Conservation (phyloP, 805 yeast species). For the Saturnispora serradocipensis region DNA sequence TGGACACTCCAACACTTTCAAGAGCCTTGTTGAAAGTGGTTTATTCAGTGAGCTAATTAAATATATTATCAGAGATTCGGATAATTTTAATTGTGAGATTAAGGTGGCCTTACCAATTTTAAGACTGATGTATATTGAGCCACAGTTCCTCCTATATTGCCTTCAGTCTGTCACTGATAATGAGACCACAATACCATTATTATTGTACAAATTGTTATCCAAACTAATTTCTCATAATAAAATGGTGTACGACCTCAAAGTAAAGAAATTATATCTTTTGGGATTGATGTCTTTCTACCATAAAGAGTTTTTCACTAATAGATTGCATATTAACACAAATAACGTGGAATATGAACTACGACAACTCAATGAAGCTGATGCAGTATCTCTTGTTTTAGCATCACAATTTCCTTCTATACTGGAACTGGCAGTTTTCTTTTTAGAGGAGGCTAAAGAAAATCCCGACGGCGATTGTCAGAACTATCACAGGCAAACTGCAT, state of each 20-base stretch:
- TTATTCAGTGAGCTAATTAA: slow-evolving; percentile 34
- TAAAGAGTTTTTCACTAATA: slow-evolving; percentile 6
- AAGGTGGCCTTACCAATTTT: slow-evolving; percentile 30
- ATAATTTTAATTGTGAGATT: slow-evolving; percentile 35
- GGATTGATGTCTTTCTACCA: slow-evolving; percentile 26
- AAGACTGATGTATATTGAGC: slow-evolving; percentile 31
- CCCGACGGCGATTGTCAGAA: slow-evolving; percentile 45
- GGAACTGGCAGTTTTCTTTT: slow-evolving; percentile 29
- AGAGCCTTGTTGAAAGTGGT: slow-evolving; percentile 34
- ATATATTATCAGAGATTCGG: slow-evolving; percentile 35
- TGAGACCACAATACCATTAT: slow-evolving; percentile 9
- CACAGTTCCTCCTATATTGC: slow-evolving; percentile 26
- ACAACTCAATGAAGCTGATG: slow-evolving; percentile 17
- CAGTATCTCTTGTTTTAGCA: slow-evolving; percentile 18
- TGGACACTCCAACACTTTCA: slow-evolving; percentile 14
- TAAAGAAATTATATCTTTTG: slow-evolving; percentile 42
- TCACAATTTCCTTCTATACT: slow-evolving; percentile 22
- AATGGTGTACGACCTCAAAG: slow-evolving; percentile 64
- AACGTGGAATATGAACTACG: slow-evolving; percentile 21
- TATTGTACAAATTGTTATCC: slow-evolving; percentile 16
- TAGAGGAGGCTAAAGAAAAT: slow-evolving; percentile 70
- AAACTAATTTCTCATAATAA: slow-evolving; percentile 25
- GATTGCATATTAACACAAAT: slow-evolving; percentile 4
- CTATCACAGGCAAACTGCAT: slow-evolving; percentile 37
- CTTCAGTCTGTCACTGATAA: slow-evolving; percentile 1